Evolutionary conservation across 441 rosid genomes (phyloP), one percentile per base, ranked within the genome.

Genomic region (Adansonia madagascariensis): DNA sequence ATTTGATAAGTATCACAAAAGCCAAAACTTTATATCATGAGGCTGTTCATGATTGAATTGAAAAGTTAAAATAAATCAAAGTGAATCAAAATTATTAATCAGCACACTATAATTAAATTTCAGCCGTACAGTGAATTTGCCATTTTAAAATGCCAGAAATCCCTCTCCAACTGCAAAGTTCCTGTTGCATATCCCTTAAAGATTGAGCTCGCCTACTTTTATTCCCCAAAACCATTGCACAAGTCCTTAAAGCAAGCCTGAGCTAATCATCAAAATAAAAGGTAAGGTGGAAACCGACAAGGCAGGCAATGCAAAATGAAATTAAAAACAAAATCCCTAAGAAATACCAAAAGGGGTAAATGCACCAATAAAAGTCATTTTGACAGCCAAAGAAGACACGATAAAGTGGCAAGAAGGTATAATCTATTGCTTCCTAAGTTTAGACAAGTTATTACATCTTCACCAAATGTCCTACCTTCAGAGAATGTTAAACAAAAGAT

Each of bases 171-270:
- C 52, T 4, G 70, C 77, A 76, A 66, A 43, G 73, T 62, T 61
- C 55, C 75, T 18, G 63, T 49, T 39, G 56, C 70, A 75, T 57
- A 41, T 41, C 70, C 59, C 73, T 50, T 76, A 62, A 78, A 75
- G 74, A 52, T 47, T 24, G 31, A 73, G 75, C 74, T 61, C 44
- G 72, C 77, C 73, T 73, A 39, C 39, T 46, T 52, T 69, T 73
- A 70, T 73, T 84, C 85, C 81, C 74, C 80, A 75, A 74, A 70
- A 74, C 75, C 77, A 64, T 71, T 56, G 65, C 66, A 72, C n/a
- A 50, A 73, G 18, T 71, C 67, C 77, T 55, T 14, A 69, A 56
- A 78, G 20, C 44, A 79, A 71, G 64, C 81, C 77, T 75, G 53
- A 52, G 71, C 79, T 78, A 79, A 57, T 75, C 68, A 77, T 50